phyloP scores from a whole-genome alignment of 208 protist species.

The Trypanosoma vivax region DNA sequence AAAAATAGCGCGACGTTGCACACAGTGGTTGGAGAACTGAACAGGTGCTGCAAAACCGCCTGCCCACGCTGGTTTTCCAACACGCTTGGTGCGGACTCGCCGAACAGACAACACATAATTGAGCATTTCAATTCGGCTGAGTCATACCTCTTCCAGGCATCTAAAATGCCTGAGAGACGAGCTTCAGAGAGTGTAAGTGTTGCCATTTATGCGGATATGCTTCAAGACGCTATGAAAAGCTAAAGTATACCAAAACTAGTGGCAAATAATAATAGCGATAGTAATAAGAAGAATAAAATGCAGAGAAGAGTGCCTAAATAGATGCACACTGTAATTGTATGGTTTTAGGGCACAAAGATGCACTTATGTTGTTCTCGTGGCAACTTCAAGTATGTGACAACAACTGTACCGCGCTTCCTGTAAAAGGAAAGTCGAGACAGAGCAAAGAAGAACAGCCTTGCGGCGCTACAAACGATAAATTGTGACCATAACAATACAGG shows the following conservation, averaged over 20 bases:
- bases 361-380: no score
- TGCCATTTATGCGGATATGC: constrained; percentile 14
- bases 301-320: no score
- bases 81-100: constrained; percentile 47
- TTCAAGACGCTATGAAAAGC: no score
- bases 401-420: no score
- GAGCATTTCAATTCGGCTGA: constrained; percentile 21
- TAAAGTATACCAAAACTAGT: not conserved
- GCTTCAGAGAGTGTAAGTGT: constrained; percentile 32
- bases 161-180: constrained; percentile 32
- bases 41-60: constrained; percentile 74
- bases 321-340: no score
- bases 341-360: no score
- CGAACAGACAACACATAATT: constrained; percentile 57
- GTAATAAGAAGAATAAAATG: no score
- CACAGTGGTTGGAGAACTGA: constrained; percentile 35
- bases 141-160: constrained; percentile 30
- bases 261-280: constrained; percentile 6
- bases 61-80: constrained; percentile 80
- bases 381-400: no score
- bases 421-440: no score
- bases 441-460: no score
- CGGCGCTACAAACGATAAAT: no score
- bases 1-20: constrained; percentile 51
- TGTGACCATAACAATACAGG: no score